Base-by-base conservation (phyloP, 2,329 filamentous ascomycete species). In the Hymenoscyphus scutula region DNA sequence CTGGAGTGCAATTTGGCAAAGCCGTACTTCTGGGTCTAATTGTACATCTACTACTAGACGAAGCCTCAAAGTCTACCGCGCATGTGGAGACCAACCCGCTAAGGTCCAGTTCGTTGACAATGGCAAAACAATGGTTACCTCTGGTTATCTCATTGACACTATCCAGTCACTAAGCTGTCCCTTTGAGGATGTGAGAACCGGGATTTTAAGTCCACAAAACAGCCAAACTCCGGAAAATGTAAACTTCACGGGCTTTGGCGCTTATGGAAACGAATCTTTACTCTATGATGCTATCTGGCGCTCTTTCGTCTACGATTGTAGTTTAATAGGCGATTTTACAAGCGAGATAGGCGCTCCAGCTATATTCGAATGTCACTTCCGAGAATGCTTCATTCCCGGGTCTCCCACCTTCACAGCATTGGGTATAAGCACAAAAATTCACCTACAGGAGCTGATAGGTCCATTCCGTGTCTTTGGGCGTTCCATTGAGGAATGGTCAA, bases 211-310 rank as follows among this genome's bases (percentile, higher is more conserved):
- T 53, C 6, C 25, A 30, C 11, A 30, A 15, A 13, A 5, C 5
- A 13, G 2, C 51, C 15, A 1, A 11, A 11, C 15, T 2, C 51
- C 51, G 17, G 48, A 15, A 25, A 11, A 6, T 15, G 1, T 10
- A 25, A 25, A 53, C 2, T 27, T 2, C 23, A n/a, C 15, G 1
- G 19, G 15, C 2, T n/a, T 19, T 37, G 19, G 32, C 25, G 2
- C 41, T 19, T 56, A 56, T 13, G 54, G 32, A 8, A 34, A 13
- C 2, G n/a, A 37, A 15, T 3, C 6, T 7, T 15, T 5, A 11
- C 19, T 56, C 13, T 38, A 38, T 19, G 13, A 56, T n/a, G 32
- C 54, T 25, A 56, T 41, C 5, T 56, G 29, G 54, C 54, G 54
- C 54, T 34, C 30, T 7, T 13, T 56, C 1, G 32, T 56, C 7